Conservation (phyloP, 2,329 filamentous ascomycete species). For the Zasmidium angulare region DNA sequence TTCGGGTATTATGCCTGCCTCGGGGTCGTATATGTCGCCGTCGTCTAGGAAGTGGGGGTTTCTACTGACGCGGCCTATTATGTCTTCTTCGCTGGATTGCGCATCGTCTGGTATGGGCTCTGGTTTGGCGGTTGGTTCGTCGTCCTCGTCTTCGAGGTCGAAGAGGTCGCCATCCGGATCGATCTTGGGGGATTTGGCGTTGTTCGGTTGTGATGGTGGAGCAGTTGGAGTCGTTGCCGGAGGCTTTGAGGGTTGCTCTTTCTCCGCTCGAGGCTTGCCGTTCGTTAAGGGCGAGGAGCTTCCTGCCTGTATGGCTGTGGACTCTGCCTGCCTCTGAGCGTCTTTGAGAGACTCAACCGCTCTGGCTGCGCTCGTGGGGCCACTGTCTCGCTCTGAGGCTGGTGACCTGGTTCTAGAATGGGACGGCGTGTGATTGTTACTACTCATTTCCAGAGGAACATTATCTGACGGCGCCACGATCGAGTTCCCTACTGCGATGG, state of each 20-base stretch:
- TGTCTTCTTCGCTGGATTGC: conserved; percentile 12
- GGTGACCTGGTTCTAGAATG: conserved; percentile 30
- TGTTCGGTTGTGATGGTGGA: background rate
- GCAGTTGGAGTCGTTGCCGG: background rate
- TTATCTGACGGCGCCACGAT: conserved; percentile 38
- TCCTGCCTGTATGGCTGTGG: background rate
- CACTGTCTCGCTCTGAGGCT: conserved; percentile 1
- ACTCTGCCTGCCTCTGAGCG: background rate
- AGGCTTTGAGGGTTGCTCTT: background rate
- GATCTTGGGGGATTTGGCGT: conserved; percentile 7
- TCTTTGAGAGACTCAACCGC: background rate
- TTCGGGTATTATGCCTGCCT: conserved; percentile 19
- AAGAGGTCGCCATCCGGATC: conserved; percentile 33
- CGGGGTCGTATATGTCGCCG: conserved; percentile 21
- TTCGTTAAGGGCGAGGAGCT: background rate
- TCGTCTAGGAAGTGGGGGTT: conserved; percentile 8
- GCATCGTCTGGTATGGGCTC: conserved; percentile 4
- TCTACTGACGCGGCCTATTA: conserved; percentile 16
- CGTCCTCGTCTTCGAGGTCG: conserved; percentile 29
- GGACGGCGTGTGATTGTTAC: conserved; percentile 30
- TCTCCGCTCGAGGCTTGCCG: background rate
- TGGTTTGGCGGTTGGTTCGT: background rate
- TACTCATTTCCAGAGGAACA: conserved; percentile 27
- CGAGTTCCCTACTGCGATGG: conserved; percentile 35
- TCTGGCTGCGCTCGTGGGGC: background rate